Percentiles rank a stretch among this genome's conserved stretches.
Conservation (phyloP, 148 eudicot species). For the Fagopyrum esculentum region DNA sequence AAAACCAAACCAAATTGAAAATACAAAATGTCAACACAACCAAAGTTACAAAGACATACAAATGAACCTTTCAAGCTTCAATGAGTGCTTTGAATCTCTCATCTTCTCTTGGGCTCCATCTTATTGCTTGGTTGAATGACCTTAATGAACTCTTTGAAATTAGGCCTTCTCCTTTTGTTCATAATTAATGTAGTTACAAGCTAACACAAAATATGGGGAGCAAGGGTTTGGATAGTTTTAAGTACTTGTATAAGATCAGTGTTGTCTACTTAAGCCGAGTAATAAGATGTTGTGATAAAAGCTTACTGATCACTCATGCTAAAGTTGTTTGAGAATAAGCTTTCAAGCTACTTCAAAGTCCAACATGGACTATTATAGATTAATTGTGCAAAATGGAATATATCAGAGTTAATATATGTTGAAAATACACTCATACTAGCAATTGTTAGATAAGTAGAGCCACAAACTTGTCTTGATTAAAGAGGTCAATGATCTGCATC, state of each 20-base stretch:
- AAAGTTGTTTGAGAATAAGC: not conserved
- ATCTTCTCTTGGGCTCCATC: slow-evolving; percentile 88
- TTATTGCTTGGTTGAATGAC: slow-evolving; percentile 81
- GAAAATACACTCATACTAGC: not conserved
- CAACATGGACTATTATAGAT: not conserved
- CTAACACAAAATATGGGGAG: slow-evolving; percentile 91
- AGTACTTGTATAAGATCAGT: slow-evolving; percentile 45
- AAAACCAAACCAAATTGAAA: no score
- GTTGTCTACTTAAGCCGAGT: not conserved
- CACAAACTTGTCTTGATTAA: slow-evolving; percentile 86
- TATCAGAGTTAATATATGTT: not conserved
- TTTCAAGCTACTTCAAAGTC: not conserved
- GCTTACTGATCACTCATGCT: not conserved
- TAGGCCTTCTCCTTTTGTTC: slow-evolving; percentile 86
- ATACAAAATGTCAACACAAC: not conserved
- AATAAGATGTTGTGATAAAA: not conserved
- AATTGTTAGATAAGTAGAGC: slow-evolving; percentile 3
- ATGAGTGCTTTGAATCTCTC: slow-evolving; percentile 28
- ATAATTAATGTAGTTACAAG: slow-evolving; percentile 90
- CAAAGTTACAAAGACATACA: slow-evolving; percentile 16
- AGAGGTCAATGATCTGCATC: slow-evolving; percentile 83
- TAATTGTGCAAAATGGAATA: no score
- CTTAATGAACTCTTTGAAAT: slow-evolving; percentile 88
- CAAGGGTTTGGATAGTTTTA: slow-evolving; percentile 93
- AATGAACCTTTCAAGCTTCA: slow-evolving; percentile 58